Evolutionary conservation across 164 flowering plant genomes (phyloP).

Genomic region (Warburgia ugandensis): DNA sequence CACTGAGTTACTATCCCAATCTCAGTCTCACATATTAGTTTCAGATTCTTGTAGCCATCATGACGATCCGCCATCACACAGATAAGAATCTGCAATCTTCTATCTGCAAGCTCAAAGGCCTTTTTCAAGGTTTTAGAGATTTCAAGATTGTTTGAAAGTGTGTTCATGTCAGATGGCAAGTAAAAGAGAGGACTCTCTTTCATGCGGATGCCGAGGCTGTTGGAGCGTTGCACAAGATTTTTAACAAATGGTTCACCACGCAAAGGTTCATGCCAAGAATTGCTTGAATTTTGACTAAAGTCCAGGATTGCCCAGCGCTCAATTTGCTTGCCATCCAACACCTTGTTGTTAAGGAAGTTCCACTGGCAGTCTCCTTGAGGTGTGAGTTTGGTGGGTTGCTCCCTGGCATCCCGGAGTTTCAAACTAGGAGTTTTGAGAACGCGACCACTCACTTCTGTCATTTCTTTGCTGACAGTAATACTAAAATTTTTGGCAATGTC

Average conservation of each 20-base stretch:
- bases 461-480: slow-evolving; percentile 26
- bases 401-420: slow-evolving; percentile 30
- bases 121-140: slow-evolving; percentile 28
- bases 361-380: slow-evolving; percentile 58
- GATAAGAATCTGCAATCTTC: slow-evolving; percentile 41
- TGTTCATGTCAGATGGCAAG: slow-evolving; percentile 19
- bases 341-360: slow-evolving; percentile 40
- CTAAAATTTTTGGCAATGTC: slow-evolving; percentile 33
- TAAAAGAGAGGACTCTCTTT: slow-evolving; percentile 18
- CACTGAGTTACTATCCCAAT: slow-evolving; percentile 73
- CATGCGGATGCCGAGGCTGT: slow-evolving; percentile 35
- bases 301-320: slow-evolving; percentile 57
- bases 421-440: slow-evolving; percentile 49
- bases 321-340: slow-evolving; percentile 43
- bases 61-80: slow-evolving; percentile 55
- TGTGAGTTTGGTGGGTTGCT: slow-evolving; percentile 3
- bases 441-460: slow-evolving; percentile 58
- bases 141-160: slow-evolving; percentile 15
- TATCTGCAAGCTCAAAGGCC: slow-evolving; percentile 9
- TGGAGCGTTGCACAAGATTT: slow-evolving; percentile 24
- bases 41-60: slow-evolving; percentile 61
- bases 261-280: neutral
- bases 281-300: slow-evolving; percentile 7
- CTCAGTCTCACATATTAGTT: slow-evolving; percentile 62
- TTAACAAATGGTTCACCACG: slow-evolving; percentile 20